Base-by-base conservation (phyloP, 225 moss, liverwort and hornwort species). In the Ulota crispa region DNA sequence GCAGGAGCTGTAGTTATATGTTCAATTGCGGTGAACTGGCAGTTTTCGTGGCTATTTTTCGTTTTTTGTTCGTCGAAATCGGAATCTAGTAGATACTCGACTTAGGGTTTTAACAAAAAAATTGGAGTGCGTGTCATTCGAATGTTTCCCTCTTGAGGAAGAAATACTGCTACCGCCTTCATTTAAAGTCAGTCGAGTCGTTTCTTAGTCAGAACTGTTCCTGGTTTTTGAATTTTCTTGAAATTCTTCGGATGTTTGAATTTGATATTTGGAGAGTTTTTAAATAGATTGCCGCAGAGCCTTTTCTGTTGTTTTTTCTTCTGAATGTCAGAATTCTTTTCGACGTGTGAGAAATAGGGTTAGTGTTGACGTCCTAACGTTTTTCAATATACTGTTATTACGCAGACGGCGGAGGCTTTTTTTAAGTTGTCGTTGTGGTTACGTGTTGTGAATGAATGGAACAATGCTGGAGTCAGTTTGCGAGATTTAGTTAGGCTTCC, bases 41-140 rank as follows among this genome's bases (percentile, higher is more conserved):
- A 39, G 39, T 60, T 80, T 60, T 39, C 27, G 15, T 80, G 61
- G 30, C 45, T 20, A 72, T 65, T 59, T 79, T 26, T 32, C 39
- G 18, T 26, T 28, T 24, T 34, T 32, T 36, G 62, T 60, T 41
- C 5, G 7, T 56, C 42, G 13, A 72, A 26, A 73, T 73, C 59
- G 27, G 5, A 50, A 68, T 50, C 39, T 14, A 43, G 47, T 24
- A 61, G 37, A 24, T 52, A 52, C 45, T 31, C 31, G 65, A 34
- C 50, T 67, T 80, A 79, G 79, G 79, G 75, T 79, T 79, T 36
- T 43, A 47, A 56, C 18, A 28, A 23, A 37, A 19, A 10, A 60
- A 32, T 68, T 34, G 16, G 52, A 23, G 32, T 79, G 12, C 26
- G 47, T 52, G 50, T n/a, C 27, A 60, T 37, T 60, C 2, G 21